A percentile compares a stretch with the other conserved stretches of the same genome.
Conservation (phyloP, 495 filamentous ascomycete species). For the Clohesyomyces aquaticus region DNA sequence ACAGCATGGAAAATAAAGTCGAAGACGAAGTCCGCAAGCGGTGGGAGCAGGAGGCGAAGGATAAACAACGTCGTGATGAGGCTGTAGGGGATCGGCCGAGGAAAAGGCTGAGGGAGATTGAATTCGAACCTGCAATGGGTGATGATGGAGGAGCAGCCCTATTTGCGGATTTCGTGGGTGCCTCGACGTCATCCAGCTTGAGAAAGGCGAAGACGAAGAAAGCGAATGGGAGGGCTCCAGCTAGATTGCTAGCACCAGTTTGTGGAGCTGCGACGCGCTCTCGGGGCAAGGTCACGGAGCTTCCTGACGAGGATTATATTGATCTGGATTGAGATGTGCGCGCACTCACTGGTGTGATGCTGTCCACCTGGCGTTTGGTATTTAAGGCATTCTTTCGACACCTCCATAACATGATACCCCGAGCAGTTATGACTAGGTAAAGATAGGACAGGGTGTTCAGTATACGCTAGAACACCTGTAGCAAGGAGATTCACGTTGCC, state of each 20-base stretch:
- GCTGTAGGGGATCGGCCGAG: slow-evolving; percentile 4
- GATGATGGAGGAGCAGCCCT: background rate
- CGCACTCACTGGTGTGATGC: too few species aligned
- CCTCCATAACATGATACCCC: slow-evolving; percentile 11
- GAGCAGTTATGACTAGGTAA: background rate
- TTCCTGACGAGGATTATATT: slow-evolving; percentile 25
- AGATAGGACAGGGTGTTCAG: background rate
- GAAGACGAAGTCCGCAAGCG: slow-evolving; percentile 53
- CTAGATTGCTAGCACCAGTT: background rate
- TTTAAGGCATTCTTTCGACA: too few species aligned
- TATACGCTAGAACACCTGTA: too few species aligned
- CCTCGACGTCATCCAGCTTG: background rate
- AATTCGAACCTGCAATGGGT: slow-evolving; percentile 9
- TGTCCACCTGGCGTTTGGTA: too few species aligned
- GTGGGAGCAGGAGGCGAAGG: slow-evolving; percentile 47
- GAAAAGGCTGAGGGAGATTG: slow-evolving; percentile 29
- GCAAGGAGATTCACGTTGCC: too few species aligned
- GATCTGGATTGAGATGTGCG: slow-evolving; percentile 30
- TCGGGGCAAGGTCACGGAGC: slow-evolving; percentile 14
- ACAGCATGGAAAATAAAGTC: slow-evolving; percentile 54
- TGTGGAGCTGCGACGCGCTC: background rate
- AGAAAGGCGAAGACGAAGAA: slow-evolving; percentile 13
- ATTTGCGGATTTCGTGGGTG: background rate
- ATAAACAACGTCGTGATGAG: slow-evolving; percentile 28
- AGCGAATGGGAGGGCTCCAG: background rate